Conservation (phyloP, 345 rosid species). For the Populus simonii region DNA sequence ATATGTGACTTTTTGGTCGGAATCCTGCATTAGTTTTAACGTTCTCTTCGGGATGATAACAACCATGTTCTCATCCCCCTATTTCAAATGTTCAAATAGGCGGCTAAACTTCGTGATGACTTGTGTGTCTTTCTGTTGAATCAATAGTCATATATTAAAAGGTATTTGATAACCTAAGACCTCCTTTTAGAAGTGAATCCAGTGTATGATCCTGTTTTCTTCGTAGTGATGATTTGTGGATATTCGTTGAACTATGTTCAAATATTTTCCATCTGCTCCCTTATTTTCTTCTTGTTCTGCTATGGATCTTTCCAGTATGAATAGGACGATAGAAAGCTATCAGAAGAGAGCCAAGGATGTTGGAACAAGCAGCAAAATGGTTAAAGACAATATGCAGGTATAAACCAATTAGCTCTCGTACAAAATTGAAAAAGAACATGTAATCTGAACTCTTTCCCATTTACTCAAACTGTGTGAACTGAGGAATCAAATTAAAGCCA, state of each 20-base stretch:
- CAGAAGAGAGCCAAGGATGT: slow-evolving; percentile 55
- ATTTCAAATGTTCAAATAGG: neutral
- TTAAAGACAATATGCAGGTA: slow-evolving; percentile 48
- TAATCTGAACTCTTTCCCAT: neutral
- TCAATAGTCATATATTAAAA: neutral
- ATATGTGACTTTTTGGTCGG: neutral
- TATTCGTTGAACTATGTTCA: neutral
- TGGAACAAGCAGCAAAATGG: slow-evolving; percentile 33
- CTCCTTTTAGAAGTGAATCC: neutral
- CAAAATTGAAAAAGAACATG: neutral
- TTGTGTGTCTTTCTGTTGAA: neutral
- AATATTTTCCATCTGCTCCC: neutral
- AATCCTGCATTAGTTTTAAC: neutral
- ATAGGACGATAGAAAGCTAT: slow-evolving; percentile 68
- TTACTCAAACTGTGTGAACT: neutral
- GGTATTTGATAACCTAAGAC: neutral
- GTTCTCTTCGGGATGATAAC: neutral
- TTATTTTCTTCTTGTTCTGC: neutral
- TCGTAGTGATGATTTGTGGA: neutral
- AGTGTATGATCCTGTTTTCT: neutral
- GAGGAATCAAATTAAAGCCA: neutral
- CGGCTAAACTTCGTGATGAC: neutral
- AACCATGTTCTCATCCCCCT: neutral
- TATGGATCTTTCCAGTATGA: slow-evolving; percentile 38
- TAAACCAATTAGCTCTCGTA: neutral